These are phyloP conservation scores for Hyparrhenia diplandra DNA, from an alignment of 176 grass and related monocot species.

Conservation along the genomic window DNA sequence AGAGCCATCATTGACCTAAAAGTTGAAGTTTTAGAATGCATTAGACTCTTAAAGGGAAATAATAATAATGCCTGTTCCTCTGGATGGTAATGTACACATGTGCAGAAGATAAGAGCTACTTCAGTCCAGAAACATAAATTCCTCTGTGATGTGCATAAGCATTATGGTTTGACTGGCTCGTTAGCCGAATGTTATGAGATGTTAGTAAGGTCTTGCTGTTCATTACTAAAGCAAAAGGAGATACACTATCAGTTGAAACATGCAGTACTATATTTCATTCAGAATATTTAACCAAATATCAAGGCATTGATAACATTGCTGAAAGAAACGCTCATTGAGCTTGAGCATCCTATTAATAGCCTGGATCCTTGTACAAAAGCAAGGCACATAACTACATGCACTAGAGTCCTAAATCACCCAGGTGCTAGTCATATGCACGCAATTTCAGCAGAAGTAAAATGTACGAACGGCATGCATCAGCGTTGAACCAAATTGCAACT, in stretches of 20 bases:
- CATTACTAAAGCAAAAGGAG: background rate
- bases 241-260: background rate
- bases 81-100: background rate
- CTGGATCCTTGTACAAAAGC: background rate
- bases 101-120: background rate
- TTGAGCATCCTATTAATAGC: too few species aligned
- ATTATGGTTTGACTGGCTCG: background rate
- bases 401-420: background rate
- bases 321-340: background rate
- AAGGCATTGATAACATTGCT: background rate
- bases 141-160: background rate
- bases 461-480: background rate
- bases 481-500: background rate
- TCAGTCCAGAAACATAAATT: background rate
- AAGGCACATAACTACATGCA: background rate
- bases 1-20: slow-evolving; percentile 96
- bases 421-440: background rate
- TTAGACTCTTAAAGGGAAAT: background rate
- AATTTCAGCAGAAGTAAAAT: slow-evolving; percentile 17
- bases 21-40: slow-evolving; percentile 11
- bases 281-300: background rate
- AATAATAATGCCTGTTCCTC: background rate
- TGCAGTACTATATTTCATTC: background rate
- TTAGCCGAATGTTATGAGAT: background rate
- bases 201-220: background rate